Conservation (phyloP, 2,329 filamentous ascomycete species). For the Scleromitrula shiraiana region DNA sequence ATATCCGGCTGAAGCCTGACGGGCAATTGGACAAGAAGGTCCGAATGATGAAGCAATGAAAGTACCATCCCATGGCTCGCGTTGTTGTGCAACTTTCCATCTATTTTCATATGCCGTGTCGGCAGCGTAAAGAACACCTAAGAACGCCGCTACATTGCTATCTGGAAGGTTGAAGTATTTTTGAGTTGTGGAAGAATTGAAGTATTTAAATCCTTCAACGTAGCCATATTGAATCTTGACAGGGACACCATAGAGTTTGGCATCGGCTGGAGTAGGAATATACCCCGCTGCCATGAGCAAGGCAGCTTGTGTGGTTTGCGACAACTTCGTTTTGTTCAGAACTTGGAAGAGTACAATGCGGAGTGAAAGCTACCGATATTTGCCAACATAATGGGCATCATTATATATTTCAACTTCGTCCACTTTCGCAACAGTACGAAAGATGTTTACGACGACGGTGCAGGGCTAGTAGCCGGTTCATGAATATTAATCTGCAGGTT, state of each 20-base stretch:
- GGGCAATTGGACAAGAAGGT: constrained; percentile 9
- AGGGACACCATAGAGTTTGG: neutral
- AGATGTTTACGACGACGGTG: too few species aligned
- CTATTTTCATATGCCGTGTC: constrained; percentile 7
- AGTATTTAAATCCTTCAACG: neutral
- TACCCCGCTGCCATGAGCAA: neutral
- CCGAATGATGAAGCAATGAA: constrained; percentile 9
- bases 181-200: neutral
- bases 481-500: too few species aligned
- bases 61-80: constrained; percentile 5
- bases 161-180: neutral
- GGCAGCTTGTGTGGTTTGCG: neutral
- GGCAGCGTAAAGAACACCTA: constrained; percentile 11
- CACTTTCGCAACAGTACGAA: too few species aligned
- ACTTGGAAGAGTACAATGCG: too few species aligned
- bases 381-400: too few species aligned
- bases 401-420: too few species aligned
- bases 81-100: constrained; percentile 8
- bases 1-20: too few species aligned
- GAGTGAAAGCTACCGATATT: too few species aligned
- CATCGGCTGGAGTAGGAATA: neutral
- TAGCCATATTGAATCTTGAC: neutral
- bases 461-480: too few species aligned
- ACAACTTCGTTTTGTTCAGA: too few species aligned
- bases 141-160: neutral